Percentiles rank a stretch among this genome's conserved stretches.
These are phyloP conservation scores for Aspergillus niger DNA, from an alignment of 2,329 filamentous ascomycete genomes.

Conservation along the genomic window DNA sequence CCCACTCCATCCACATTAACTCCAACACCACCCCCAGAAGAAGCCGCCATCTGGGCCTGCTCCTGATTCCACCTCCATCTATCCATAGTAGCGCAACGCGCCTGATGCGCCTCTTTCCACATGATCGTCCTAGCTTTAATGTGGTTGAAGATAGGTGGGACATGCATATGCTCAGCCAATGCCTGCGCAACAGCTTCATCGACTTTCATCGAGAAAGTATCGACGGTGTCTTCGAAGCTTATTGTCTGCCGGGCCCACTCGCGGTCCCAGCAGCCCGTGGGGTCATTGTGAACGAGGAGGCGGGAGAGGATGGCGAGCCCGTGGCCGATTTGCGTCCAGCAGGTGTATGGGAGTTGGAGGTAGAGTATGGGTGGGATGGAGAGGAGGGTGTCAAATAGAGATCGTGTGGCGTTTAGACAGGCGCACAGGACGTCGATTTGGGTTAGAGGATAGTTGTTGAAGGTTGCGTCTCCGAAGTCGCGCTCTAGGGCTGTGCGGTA, in stretches of 20 bases:
- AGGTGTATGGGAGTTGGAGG: slow-evolving; percentile 50
- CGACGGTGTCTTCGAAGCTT: slow-evolving; percentile 23
- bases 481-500: slow-evolving; percentile 27
- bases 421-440: slow-evolving; percentile 51
- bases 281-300: slow-evolving; percentile 24
- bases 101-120: slow-evolving; percentile 1
- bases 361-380: slow-evolving; percentile 48
- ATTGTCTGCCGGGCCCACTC: slow-evolving; percentile 24
- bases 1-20: neutral
- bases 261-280: slow-evolving; percentile 29
- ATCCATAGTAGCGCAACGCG: neutral
- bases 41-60: neutral
- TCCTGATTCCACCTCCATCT: neutral
- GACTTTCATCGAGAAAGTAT: slow-evolving; percentile 20
- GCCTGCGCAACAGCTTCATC: slow-evolving; percentile 16
- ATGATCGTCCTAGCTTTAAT: neutral
- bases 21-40: neutral
- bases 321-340: slow-evolving; percentile 50
- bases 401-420: slow-evolving; percentile 50
- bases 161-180: neutral
- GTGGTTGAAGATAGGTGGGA: neutral
- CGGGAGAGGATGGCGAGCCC: slow-evolving; percentile 34
- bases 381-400: slow-evolving; percentile 55
- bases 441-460: slow-evolving; percentile 24
- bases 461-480: slow-evolving; percentile 45